Percentiles rank a stretch among this genome's conserved stretches.
Evolutionary conservation across 805 yeast species (phyloP).

Genomic region (Lachancea dasiensis): DNA sequence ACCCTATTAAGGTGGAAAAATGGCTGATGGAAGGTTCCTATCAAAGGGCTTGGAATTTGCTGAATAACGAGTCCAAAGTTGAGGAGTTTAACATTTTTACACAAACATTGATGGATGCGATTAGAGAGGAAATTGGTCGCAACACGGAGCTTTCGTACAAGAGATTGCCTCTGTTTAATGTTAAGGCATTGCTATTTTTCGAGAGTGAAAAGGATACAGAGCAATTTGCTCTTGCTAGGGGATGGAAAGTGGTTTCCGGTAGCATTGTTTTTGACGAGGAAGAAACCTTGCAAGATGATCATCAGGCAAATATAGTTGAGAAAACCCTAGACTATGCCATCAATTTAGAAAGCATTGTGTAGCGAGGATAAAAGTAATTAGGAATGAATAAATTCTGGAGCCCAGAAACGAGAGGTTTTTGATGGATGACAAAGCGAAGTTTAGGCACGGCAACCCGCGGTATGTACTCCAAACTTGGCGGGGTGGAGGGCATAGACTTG

Average conservation of each 20-base stretch:
- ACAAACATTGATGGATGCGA: constrained; percentile 66
- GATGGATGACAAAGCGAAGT: too few species aligned
- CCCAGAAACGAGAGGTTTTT: too few species aligned
- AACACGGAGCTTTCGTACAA: constrained; percentile 77
- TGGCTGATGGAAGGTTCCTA: constrained; percentile 97
- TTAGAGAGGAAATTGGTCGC: constrained; percentile 78
- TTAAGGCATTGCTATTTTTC: constrained; percentile 73
- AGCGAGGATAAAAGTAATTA: constrained; percentile 15
- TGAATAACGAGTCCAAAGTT: constrained; percentile 39
- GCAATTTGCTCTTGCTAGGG: constrained; percentile 45
- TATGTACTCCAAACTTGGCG: too few species aligned
- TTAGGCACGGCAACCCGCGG: too few species aligned
- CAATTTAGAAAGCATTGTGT: constrained; percentile 88
- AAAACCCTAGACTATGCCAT: constrained; percentile 82
- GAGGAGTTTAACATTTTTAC: constrained; percentile 78
- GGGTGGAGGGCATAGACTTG: too few species aligned
- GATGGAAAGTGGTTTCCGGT: constrained; percentile 55
- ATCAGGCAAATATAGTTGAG: constrained; percentile 45
- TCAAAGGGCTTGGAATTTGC: constrained; percentile 79
- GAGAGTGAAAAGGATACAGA: constrained; percentile 49
- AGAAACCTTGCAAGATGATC: constrained; percentile 31
- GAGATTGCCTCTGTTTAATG: constrained; percentile 71
- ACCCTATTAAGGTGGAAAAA: constrained; percentile 84
- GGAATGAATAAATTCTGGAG: too few species aligned
- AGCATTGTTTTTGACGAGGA: constrained; percentile 42